These are phyloP conservation scores for Cynara cardunculus DNA, from an alignment of 129 eudicot species.

Conservation along the genomic window DNA sequence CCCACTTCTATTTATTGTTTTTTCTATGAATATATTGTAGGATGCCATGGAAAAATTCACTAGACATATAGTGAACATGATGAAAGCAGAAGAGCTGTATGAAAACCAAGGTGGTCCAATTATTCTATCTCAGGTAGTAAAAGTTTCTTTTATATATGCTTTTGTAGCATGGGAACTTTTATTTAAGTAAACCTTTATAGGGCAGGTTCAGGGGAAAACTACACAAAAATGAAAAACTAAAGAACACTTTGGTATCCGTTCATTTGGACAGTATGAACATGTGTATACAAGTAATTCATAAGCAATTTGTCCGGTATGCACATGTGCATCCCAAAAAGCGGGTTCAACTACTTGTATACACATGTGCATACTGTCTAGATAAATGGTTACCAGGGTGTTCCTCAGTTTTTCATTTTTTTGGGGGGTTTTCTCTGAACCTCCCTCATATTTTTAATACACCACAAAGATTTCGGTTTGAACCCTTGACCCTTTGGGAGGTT, in stretches of 20 bases:
- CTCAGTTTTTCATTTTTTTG: neutral
- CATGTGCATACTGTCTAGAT: too few species aligned
- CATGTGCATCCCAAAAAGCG: too few species aligned
- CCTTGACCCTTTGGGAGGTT: neutral
- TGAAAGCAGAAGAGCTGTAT: conserved; percentile 81
- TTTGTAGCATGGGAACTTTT: neutral
- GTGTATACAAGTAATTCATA: neutral
- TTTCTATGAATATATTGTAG: conserved; percentile 29
- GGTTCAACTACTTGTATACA: too few species aligned
- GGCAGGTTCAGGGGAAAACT: neutral
- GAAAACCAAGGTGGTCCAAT: conserved; percentile 97
- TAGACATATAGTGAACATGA: conserved; percentile 74
- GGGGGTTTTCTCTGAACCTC: neutral
- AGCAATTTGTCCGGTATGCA: neutral
- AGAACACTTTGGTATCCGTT: neutral
- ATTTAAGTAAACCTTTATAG: neutral
- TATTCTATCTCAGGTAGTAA: conserved; percentile 85
- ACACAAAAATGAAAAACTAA: neutral
- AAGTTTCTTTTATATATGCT: conserved; percentile 2
- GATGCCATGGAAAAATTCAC: conserved; percentile 95
- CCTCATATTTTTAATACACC: too few species aligned
- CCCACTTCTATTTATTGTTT: too few species aligned
- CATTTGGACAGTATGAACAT: neutral
- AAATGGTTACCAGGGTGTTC: neutral
- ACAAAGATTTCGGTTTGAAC: neutral